These are phyloP conservation scores for Arthrinium phaeospermum DNA, from an alignment of 2,329 filamentous ascomycete genomes.

Conservation along the genomic window DNA sequence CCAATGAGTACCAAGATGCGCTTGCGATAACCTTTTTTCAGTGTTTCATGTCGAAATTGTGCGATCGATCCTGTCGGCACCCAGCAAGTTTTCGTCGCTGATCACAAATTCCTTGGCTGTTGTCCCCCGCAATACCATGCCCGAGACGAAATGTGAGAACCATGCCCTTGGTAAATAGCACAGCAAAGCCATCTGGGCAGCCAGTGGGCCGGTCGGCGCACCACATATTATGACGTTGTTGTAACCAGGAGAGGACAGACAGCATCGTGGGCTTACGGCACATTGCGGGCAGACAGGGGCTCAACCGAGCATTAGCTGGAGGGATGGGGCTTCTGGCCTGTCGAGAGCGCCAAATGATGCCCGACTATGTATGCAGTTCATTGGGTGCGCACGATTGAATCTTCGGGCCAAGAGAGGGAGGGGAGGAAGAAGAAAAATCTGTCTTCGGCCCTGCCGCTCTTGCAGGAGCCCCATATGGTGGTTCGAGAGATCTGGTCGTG, in stretches of 20 bases:
- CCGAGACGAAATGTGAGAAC: background rate
- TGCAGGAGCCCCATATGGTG: slow-evolving; percentile 1
- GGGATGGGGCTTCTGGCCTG: slow-evolving; percentile 6
- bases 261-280: background rate
- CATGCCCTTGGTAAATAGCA: slow-evolving; percentile 3
- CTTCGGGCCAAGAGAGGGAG: background rate
- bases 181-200: background rate
- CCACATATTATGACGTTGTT: slow-evolving; percentile 11
- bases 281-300: background rate
- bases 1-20: background rate
- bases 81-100: slow-evolving; percentile 1
- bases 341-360: background rate
- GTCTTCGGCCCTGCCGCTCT: slow-evolving; percentile 6
- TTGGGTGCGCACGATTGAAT: background rate
- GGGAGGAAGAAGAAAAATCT: background rate
- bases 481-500: background rate
- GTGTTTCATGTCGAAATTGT: slow-evolving; percentile 11
- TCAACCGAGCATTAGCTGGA: background rate
- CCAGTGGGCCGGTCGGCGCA: background rate
- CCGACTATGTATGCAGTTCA: background rate
- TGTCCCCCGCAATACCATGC: background rate
- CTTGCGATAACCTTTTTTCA: background rate
- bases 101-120: background rate
- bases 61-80: background rate
- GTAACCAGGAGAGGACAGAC: background rate